Evolutionary conservation across 1,284 basidiomycete species (phyloP).

Genomic region (Apiotrichum porosum): DNA sequence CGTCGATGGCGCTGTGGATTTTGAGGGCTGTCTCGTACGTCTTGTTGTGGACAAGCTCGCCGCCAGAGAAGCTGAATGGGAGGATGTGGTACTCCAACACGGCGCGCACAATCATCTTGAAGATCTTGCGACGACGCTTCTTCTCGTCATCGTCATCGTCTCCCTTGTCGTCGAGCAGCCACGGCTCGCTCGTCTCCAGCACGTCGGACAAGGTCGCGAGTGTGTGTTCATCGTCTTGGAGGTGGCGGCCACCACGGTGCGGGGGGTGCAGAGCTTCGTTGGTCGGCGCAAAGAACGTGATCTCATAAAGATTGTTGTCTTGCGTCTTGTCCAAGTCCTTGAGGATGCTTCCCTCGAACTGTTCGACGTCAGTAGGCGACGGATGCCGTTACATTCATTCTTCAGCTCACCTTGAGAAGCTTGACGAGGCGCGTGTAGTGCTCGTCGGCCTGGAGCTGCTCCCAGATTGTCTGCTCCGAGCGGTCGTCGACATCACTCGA

Average conservation of each 20-base stretch:
- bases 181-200: slow-evolving; percentile 24
- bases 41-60: slow-evolving; percentile 56
- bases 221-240: slow-evolving; percentile 8
- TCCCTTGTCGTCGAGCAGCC: slow-evolving; percentile 17
- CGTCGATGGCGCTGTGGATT: slow-evolving; percentile 55
- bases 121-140: slow-evolving; percentile 53
- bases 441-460: slow-evolving; percentile 42
- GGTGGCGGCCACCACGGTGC: slow-evolving; percentile 31
- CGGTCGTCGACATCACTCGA: slow-evolving; percentile 19
- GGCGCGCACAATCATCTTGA: slow-evolving; percentile 55
- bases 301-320: slow-evolving; percentile 32
- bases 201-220: slow-evolving; percentile 28
- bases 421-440: slow-evolving; percentile 46
- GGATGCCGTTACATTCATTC: neutral
- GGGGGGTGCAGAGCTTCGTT: slow-evolving; percentile 43
- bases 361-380: neutral
- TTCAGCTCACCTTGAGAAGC: slow-evolving; percentile 40
- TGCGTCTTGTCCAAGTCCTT: slow-evolving; percentile 41
- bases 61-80: slow-evolving; percentile 50
- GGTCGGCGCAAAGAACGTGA: slow-evolving; percentile 50
- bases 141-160: slow-evolving; percentile 54
- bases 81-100: slow-evolving; percentile 63
- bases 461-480: slow-evolving; percentile 42
- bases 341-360: slow-evolving; percentile 38
- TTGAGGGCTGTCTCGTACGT: slow-evolving; percentile 59